Evolutionary conservation across 2,329 filamentous ascomycete species (phyloP).

Genomic region (Cladosporium oxysporum): DNA sequence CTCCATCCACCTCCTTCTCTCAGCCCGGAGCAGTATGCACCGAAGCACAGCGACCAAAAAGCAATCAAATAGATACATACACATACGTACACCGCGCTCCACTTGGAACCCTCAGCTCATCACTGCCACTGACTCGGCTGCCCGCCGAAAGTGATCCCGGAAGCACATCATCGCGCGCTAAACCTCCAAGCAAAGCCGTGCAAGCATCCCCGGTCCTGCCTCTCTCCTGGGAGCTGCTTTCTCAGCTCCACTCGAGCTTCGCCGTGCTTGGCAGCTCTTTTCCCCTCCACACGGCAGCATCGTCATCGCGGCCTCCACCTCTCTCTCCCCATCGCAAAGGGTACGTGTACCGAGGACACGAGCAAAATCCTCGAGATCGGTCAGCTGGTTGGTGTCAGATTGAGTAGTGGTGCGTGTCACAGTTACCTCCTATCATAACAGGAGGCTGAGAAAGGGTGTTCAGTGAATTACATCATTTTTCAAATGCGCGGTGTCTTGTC

Average conservation of each 20-base stretch:
- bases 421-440: background rate
- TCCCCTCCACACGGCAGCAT: background rate
- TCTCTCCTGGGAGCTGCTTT: background rate
- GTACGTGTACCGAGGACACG: background rate
- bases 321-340: background rate
- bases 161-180: slow-evolving; percentile 5
- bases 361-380: background rate
- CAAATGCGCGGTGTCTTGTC: background rate
- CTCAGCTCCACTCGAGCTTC: slow-evolving; percentile 4
- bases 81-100: background rate
- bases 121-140: background rate
- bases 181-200: background rate
- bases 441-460: background rate
- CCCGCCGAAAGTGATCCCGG: slow-evolving; percentile 9
- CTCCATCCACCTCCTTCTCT: background rate
- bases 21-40: background rate
- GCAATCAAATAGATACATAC: background rate
- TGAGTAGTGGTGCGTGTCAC: background rate
- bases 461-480: background rate
- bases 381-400: background rate
- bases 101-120: background rate
- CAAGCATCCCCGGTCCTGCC: background rate
- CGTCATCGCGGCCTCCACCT: background rate
- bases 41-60: background rate
- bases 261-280: slow-evolving; percentile 2